Base-by-base conservation (phyloP, 805 yeast species). In the Lachancea sp. region DNA sequence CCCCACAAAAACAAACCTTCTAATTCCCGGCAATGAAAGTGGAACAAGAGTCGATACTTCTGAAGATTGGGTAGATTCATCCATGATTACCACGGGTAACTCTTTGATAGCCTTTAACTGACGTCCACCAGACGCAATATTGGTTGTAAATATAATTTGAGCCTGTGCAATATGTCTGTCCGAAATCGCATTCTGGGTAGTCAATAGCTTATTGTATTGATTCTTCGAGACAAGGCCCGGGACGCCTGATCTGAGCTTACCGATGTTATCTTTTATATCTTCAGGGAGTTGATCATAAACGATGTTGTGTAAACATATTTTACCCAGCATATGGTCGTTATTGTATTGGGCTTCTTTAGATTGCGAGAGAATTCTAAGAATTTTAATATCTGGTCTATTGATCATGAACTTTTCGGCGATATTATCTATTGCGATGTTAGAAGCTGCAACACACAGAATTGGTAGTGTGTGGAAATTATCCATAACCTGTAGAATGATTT, bases 11-110 rank as follows among this genome's bases (percentile, higher is more conserved):
- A 80, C 75, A 56, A 81, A 77, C 50, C 75, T 78, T 39, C 74
- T 74, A 37, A 80, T 78, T 12, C 83, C 83, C 3, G 77, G 73
- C 68, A 80, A 72, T 5, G 84, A 78, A 45, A 82, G 62, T 8
- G 89, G 88, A 41, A 82, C 82, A 47, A 82, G 65, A 0, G 86
- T 77, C 1, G 78, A 68, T 5, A 87, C 83, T 48, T 82, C 90
- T 0, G 86, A 77, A 0, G 88, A 78, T 50, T 81, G 88, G 0
- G 88, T 81, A 3, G 85, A 74, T 61, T 82, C 89, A 64, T 82
- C 89, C 83, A 82, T 78, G 23, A 82, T 80, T 5, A 82, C 83
- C 2, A 78, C 78, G 1, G 86, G 86, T 46, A 73, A 57, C 47
- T 69, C 72, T 28, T 68, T 65, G 8, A 80, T 63, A 11, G 72